phyloP scores from a whole-genome alignment of 306 rosid species.

The Benincasa hispida region DNA sequence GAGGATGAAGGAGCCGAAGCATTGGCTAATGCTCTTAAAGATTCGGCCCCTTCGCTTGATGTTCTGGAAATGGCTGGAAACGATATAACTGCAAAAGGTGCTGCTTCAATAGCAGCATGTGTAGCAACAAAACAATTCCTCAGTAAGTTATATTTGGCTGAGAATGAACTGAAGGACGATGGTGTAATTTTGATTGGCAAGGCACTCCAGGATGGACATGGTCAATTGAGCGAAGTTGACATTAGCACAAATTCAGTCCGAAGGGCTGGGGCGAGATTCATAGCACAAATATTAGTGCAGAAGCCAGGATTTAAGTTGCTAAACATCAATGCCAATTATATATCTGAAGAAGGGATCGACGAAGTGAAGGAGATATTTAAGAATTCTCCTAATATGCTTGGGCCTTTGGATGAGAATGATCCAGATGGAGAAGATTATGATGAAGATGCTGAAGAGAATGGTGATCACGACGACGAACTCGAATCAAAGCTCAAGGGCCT shows the following conservation, averaged over 20 bases:
- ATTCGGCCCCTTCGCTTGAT: constrained; percentile 51
- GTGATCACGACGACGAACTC: constrained; percentile 29
- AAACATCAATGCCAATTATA: constrained; percentile 36
- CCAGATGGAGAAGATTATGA: constrained; percentile 56
- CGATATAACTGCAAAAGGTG: constrained; percentile 41
- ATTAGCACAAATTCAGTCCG: constrained; percentile 33
- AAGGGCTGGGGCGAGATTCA: constrained; percentile 41
- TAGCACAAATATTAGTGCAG: constrained; percentile 49
- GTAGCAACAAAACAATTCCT: constrained; percentile 49
- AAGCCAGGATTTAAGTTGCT: constrained; percentile 52
- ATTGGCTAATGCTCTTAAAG: constrained; percentile 35
- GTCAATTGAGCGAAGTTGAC: constrained; percentile 45
- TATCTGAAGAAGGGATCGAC: constrained; percentile 48
- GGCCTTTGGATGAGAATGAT: constrained; percentile 56
- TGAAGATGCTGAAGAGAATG: constrained; percentile 33
- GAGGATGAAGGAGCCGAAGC: constrained; percentile 56
- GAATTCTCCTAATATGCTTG: constrained; percentile 32
- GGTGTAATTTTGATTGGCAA: constrained; percentile 43
- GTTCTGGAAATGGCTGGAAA: constrained; percentile 55
- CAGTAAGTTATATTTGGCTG: constrained; percentile 37
- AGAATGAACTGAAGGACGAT: constrained; percentile 59
- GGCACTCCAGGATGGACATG: constrained; percentile 41
- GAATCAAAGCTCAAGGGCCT: constrained; percentile 49
- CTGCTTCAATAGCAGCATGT: constrained; percentile 40
- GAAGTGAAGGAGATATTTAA: constrained; percentile 35